Percentiles rank a stretch among this genome's conserved stretches.
phyloP scores from a whole-genome alignment of 352 stramenopile species.

The Globisporangium megalacanthum region DNA sequence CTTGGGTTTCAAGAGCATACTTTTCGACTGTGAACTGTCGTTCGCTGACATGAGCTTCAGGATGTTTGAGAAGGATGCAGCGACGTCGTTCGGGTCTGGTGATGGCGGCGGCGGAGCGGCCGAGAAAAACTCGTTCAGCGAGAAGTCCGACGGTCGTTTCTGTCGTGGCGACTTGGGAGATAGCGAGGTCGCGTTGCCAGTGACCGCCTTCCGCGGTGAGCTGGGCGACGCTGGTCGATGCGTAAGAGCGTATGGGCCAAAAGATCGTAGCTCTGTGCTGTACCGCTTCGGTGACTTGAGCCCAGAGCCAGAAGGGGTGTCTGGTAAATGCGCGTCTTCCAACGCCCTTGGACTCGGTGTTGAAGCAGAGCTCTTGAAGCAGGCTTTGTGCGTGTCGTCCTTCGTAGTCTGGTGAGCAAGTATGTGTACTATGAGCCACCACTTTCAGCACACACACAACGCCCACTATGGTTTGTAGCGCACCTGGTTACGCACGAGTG shows the following conservation, averaged over 20 bases:
- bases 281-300: conserved; percentile 4
- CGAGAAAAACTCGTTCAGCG: conserved; percentile 1
- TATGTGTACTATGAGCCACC: background rate
- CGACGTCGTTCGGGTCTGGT: conserved; percentile 13
- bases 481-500: conserved; percentile 41
- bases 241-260: background rate
- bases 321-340: background rate
- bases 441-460: too few relatives aligned
- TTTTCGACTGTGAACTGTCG: background rate
- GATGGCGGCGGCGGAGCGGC: background rate
- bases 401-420: conserved; percentile 10
- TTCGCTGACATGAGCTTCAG: conserved; percentile 24
- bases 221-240: background rate
- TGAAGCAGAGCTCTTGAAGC: conserved; percentile 7
- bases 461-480: too few relatives aligned
- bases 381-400: conserved; percentile 12
- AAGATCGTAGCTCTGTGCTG: background rate
- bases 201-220: background rate
- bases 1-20: conserved; percentile 1
- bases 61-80: conserved; percentile 29
- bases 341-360: background rate
- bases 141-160: background rate
- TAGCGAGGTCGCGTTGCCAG: background rate
- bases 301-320: background rate
- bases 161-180: conserved; percentile 1